Evolutionary conservation across 2,329 filamentous ascomycete species (phyloP).

Genomic region (Aureobasidium leucospermi): DNA sequence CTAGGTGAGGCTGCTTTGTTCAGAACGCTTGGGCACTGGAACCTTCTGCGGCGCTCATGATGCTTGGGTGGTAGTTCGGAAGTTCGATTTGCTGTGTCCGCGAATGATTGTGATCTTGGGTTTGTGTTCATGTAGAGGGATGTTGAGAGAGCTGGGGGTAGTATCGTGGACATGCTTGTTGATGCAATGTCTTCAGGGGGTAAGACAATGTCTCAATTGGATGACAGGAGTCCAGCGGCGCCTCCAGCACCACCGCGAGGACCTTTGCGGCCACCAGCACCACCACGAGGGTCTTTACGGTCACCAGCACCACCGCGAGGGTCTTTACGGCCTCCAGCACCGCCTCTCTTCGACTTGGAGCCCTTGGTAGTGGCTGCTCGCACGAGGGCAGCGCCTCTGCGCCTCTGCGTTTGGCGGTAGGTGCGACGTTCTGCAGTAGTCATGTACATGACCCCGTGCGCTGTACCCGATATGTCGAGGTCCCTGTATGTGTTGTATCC

Average conservation of each 20-base stretch:
- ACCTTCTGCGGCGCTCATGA: neutral
- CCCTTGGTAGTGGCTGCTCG: neutral
- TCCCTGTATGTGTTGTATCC: neutral
- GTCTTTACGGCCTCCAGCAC: neutral
- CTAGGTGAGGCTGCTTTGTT: neutral
- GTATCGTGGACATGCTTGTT: too few relatives aligned
- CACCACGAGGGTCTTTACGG: neutral
- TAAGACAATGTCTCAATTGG: too few relatives aligned
- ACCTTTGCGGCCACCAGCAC: neutral
- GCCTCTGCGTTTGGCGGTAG: neutral
- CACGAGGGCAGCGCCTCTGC: neutral
- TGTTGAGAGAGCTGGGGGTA: too few relatives aligned
- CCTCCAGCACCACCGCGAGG: too few relatives aligned
- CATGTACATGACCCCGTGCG: neutral
- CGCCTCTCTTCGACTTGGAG: neutral
- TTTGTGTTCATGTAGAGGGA: too few relatives aligned
- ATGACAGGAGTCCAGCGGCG: too few relatives aligned
- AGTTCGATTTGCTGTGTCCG: too few relatives aligned
- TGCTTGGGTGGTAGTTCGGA: too few relatives aligned
- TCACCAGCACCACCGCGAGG: neutral
- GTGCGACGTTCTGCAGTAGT: neutral
- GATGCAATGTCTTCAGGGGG: too few relatives aligned
- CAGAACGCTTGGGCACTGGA: neutral
- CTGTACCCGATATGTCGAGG: neutral
- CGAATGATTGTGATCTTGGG: too few relatives aligned